Conservation (phyloP, 2,329 filamentous ascomycete genomes). For the Plectosphaerella cucumerina region DNA sequence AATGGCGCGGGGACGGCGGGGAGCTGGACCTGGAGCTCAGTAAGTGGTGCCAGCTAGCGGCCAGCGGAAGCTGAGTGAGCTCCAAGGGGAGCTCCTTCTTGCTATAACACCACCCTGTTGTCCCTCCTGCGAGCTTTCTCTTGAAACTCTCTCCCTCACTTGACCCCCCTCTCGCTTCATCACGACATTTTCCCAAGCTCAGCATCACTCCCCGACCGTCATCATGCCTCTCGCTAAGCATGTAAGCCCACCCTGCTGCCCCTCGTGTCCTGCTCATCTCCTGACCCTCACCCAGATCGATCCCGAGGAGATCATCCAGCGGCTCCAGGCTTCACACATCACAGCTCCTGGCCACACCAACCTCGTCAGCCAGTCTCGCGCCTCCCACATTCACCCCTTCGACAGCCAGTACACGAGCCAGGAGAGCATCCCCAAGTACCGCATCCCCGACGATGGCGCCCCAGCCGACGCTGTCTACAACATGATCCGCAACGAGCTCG, state of each 20-base stretch:
- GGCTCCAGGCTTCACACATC: conserved; percentile 41
- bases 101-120: neutral
- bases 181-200: neutral
- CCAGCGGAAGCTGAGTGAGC: neutral
- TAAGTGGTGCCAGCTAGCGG: neutral
- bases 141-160: neutral
- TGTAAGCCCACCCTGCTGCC: conserved; percentile 1
- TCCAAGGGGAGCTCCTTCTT: neutral
- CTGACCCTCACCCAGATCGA: conserved; percentile 37
- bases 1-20: too few relatives aligned
- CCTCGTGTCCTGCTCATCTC: neutral
- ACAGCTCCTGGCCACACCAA: conserved; percentile 25
- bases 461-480: conserved; percentile 62
- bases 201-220: neutral
- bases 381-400: conserved; percentile 54
- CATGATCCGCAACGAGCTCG: conserved; percentile 58
- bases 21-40: neutral
- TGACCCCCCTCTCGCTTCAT: conserved; percentile 16
- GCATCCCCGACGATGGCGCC: conserved; percentile 51
- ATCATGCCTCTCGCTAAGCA: conserved; percentile 13
- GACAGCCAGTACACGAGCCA: conserved; percentile 51
- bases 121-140: neutral
- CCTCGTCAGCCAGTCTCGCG: conserved; percentile 33
- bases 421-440: conserved; percentile 53
- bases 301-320: conserved; percentile 50